A percentile compares a stretch with the other conserved stretches of the same genome.
These are phyloP conservation scores for Aspergillus affinis DNA, from an alignment of 495 filamentous ascomycete species.

Conservation along the genomic window DNA sequence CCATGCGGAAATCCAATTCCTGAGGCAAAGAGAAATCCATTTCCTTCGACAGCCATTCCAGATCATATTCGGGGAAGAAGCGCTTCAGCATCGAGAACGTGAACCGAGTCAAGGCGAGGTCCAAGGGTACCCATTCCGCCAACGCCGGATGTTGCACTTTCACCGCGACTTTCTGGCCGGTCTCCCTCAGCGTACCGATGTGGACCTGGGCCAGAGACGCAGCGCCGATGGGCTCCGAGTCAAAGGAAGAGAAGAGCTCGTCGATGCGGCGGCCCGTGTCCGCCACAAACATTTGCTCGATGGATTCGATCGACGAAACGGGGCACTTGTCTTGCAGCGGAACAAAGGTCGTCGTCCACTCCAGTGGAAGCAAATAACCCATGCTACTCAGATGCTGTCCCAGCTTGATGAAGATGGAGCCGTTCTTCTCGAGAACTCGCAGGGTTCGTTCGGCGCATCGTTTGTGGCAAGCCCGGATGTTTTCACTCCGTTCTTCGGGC, in stretches of 20 bases:
- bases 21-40: conserved; percentile 88
- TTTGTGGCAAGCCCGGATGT: conserved; percentile 85
- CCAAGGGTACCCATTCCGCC: conserved; percentile 88
- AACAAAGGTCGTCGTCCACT: conserved; percentile 97
- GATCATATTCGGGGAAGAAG: conserved; percentile 96
- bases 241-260: conserved; percentile 84
- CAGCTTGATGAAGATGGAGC: conserved; percentile 97
- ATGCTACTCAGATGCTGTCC: conserved; percentile 96
- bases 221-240: conserved; percentile 77
- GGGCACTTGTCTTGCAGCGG: conserved; percentile 96
- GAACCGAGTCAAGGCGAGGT: conserved; percentile 81
- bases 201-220: conserved; percentile 96
- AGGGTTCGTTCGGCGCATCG: conserved; percentile 89
- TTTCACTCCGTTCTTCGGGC: conserved; percentile 57
- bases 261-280: conserved; percentile 81
- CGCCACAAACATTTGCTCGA: conserved; percentile 76
- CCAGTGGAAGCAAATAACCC: conserved; percentile 88
- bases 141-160: conserved; percentile 94
- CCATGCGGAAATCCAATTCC: conserved; percentile 86
- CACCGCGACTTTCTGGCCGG: conserved; percentile 89
- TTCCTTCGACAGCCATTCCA: conserved; percentile 92
- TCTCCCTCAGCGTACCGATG: conserved; percentile 78
- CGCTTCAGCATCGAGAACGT: conserved; percentile 86
- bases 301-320: conserved; percentile 85
- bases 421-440: conserved; percentile 85